Evolutionary conservation across 345 rosid species (phyloP), one percentile per base, ranked within the genome.

Genomic region (Capsella bursapastoris): DNA sequence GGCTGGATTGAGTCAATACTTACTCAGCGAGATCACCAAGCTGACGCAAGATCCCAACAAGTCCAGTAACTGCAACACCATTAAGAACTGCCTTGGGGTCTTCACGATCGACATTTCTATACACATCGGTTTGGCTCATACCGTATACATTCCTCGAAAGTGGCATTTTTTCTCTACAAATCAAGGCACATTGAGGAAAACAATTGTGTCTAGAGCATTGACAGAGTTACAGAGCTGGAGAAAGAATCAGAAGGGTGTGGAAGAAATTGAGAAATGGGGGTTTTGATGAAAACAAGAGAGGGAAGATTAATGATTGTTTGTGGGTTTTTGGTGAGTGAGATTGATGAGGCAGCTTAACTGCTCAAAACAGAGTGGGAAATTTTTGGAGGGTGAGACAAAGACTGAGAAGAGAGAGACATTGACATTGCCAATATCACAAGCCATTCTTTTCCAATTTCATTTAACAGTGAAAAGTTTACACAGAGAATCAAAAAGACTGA

Each of bases 1-100:
- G 34, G 32, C 1, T 60, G 31, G 7, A 66, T 45, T 14, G 14
- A 0, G 25, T 22, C 25, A 10, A 35, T 9, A 84, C 89, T 28
- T 84, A 95, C 99, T 95, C 97, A 62, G 99, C 96, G 61, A 95
- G 97, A 85, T 95, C 97, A 83, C 99, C 97, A 5, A 92, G 79
- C 68, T 92, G 99, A 34, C 97, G 97, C 86, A 95, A 89, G 94
- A 95, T 83, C 82, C 97, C 99, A 56, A 90, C 86, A 66, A 95
- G 91, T 3, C 94, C 97, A 55, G 97, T 74, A 34, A 90, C 94
- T 4, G 97, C 83, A 62, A 88, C 87, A 12, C 94, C 96, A 32
- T 89, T 96, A 29, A 95, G 93, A 45, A 86, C 78, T 27, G 83
- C 87, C 32, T 89, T 89, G 13, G 99, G 97, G 77, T 95, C 97